Base-by-base conservation (phyloP, 192 early-diverging fungal species). In the Coemansia sp. region DNA sequence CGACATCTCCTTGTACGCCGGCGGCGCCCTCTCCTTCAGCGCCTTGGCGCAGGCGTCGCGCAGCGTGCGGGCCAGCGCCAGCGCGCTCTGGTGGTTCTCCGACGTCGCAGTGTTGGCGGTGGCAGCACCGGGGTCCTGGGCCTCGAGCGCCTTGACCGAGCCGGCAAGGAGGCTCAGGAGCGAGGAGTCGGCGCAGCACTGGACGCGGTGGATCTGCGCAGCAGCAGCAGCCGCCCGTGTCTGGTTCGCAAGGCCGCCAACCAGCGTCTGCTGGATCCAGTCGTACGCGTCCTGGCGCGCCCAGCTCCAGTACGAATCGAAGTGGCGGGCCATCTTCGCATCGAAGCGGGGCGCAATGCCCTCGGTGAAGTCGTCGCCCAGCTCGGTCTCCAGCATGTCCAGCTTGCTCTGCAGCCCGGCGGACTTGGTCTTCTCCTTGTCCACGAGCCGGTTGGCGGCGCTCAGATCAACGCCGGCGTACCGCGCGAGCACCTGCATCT, bases 301-400 rank as follows among this genome's bases (percentile, higher is more conserved):
- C 95, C 96, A 98, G 86, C 96, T 96, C 96, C 96, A 98, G 87
- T 90, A 89, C 58, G 96, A 98, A 70, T 98, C 94, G 74, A 92
- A 98, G 37, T 67, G 85, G 49, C 96, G 91, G 42, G 89, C 93
- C 84, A 94, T 98, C 68, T 89, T 85, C 15, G 77, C 75, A 61
- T 87, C 89, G 72, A 98, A 96, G 3, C 80, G 56, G 5, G 94
- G 92, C 49, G 85, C 84, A 72, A 94, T 92, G 37, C 96, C 96
- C 42, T 92, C 86, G 41, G 90, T 87, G 2, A 70, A 43, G n/a
- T 73, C 71, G 45, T 96, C 93, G 68, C 95, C 96, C 68, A 95
- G 90, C 81, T 98, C 96, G 59, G 75, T 86, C 26, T 84, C 64
- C 86, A 93, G 90, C 40, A 85, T 70, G 72, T 96, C 95, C 18